Evolutionary conservation across 1,139 yeast genomes (phyloP).

Genomic region (Suhomyces choctaworum): DNA sequence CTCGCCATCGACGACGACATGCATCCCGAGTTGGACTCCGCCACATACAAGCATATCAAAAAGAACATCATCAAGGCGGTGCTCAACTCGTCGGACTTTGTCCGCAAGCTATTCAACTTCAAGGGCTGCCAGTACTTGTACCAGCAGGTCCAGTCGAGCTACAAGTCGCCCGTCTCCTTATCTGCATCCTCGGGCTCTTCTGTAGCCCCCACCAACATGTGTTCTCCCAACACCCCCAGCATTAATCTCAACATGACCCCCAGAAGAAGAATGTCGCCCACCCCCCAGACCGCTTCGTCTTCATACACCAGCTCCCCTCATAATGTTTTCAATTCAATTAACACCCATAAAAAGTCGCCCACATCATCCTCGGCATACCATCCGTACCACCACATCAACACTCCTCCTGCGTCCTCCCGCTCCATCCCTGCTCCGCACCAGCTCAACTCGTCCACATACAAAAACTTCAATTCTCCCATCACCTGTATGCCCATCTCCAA

Average conservation of each 20-base stretch:
- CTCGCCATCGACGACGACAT: conserved; percentile 6
- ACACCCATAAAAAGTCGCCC: conserved; percentile 9
- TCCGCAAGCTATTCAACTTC: conserved; percentile 33
- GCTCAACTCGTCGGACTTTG: conserved; percentile 34
- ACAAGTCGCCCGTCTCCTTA: conserved; percentile 14
- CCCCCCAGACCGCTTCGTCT: conserved; percentile 15
- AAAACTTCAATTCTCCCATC: conserved; percentile 13
- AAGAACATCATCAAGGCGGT: conserved; percentile 34
- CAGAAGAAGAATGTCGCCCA: conserved; percentile 14
- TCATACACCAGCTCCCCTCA: conserved; percentile 4
- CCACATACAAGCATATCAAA: conserved; percentile 32
- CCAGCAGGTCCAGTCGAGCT: conserved; percentile 23
- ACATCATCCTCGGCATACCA: conserved; percentile 5
- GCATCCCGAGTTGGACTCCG: conserved; percentile 19
- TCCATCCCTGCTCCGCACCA: conserved; percentile 15
- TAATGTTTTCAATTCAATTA: conserved; percentile 10
- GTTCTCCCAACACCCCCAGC: conserved; percentile 12
- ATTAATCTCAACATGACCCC: conserved; percentile 14
- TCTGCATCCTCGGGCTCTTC: neutral
- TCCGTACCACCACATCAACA: conserved; percentile 10
- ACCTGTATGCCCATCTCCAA: conserved; percentile 6
- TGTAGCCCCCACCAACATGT: conserved; percentile 9
- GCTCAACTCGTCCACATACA: conserved; percentile 8
- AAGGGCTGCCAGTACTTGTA: conserved; percentile 38
- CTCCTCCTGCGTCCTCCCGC: conserved; percentile 12